A percentile compares a stretch with the other conserved stretches of the same genome.
Evolutionary conservation across 495 filamentous ascomycete species (phyloP).

Genomic region (Pyrenopolyporus hunteri): DNA sequence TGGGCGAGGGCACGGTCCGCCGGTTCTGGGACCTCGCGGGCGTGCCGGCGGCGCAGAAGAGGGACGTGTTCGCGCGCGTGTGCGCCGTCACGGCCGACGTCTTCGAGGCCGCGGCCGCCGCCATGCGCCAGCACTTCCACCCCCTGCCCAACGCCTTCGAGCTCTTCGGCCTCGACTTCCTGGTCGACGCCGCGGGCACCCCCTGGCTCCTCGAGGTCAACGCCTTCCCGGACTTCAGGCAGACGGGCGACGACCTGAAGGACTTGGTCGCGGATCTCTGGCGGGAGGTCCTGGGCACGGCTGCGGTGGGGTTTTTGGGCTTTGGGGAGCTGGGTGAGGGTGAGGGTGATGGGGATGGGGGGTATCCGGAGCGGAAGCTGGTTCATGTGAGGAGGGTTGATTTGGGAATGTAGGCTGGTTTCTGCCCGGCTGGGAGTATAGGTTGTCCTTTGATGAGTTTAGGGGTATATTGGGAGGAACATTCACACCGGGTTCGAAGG

Average conservation of each 20-base stretch:
- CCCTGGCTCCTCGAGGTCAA: constrained; percentile 92
- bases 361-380: constrained; percentile 24
- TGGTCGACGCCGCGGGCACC: constrained; percentile 69
- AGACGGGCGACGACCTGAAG: constrained; percentile 78
- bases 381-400: constrained; percentile 39
- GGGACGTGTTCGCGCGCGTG: constrained; percentile 74
- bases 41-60: constrained; percentile 58
- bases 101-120: constrained; percentile 82
- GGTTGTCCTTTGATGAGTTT: neutral
- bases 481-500: too few relatives aligned
- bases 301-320: constrained; percentile 51
- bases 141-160: constrained; percentile 87
- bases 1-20: constrained; percentile 54
- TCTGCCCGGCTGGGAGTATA: neutral
- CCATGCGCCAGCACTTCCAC: constrained; percentile 90
- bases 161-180: constrained; percentile 88
- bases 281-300: constrained; percentile 70
- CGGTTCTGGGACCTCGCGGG: constrained; percentile 76
- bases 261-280: constrained; percentile 77
- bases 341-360: constrained; percentile 9
- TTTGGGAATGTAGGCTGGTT: constrained; percentile 29
- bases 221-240: constrained; percentile 91
- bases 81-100: constrained; percentile 70
- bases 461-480: neutral
- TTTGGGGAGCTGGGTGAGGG: constrained; percentile 19